Conservation (phyloP, 2,329 filamentous ascomycete genomes). For the Penicillium occitanis region DNA sequence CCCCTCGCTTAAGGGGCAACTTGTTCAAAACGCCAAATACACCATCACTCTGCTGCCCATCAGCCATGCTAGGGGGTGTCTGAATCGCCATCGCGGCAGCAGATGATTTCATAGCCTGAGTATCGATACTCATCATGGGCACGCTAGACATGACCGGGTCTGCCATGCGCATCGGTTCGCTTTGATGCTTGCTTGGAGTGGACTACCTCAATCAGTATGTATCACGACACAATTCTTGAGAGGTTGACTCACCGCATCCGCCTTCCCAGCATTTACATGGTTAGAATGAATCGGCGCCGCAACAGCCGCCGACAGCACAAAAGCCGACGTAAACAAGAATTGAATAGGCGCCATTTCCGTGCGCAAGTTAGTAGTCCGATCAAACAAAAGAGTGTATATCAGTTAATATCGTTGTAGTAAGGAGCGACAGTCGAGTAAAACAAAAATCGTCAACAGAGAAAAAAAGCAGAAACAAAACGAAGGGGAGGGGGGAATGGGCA, state of each 20-base stretch:
- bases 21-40: slow-evolving; percentile 10
- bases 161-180: slow-evolving; percentile 18
- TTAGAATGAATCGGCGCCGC: slow-evolving; percentile 16
- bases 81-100: slow-evolving; percentile 11
- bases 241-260: neutral
- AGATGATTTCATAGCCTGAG: slow-evolving; percentile 14
- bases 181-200: slow-evolving; percentile 12
- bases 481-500: neutral
- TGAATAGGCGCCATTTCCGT: slow-evolving; percentile 19
- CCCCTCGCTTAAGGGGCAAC: neutral
- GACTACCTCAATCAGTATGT: neutral
- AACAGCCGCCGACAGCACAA: slow-evolving; percentile 16
- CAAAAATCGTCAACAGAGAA: neutral
- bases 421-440: slow-evolving; percentile 1
- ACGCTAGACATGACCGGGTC: neutral
- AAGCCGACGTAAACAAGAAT: slow-evolving; percentile 14
- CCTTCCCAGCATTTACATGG: neutral
- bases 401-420: slow-evolving; percentile 6
- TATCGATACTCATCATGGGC: neutral
- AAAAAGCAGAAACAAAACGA: neutral
- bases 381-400: slow-evolving; percentile 17
- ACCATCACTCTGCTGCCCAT: neutral
- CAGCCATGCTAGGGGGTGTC: neutral
- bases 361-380: neutral
- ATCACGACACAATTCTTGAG: no score